These are phyloP conservation scores for Phlegmacium glaucopus DNA, from an alignment of 768 basidiomycete species.

Conservation along the genomic window DNA sequence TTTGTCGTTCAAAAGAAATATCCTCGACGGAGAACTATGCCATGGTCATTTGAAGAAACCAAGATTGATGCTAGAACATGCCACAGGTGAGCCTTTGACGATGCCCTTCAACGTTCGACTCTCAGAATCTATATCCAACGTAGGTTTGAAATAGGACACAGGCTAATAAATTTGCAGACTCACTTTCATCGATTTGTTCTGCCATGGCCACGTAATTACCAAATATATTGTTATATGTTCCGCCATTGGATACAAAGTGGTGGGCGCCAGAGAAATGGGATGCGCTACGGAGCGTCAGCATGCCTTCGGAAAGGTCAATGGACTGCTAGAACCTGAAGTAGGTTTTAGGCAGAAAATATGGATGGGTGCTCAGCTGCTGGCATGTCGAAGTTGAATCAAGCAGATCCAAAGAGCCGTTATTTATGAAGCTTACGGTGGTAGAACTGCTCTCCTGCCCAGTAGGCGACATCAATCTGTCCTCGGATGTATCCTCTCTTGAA, in stretches of 20 bases:
- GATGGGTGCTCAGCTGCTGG: no score
- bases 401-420: no score
- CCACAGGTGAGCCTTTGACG: neutral
- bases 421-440: no score
- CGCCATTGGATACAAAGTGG: neutral
- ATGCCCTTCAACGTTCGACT: neutral
- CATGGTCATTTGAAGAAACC: neutral
- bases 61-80: neutral
- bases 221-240: constrained; percentile 1
- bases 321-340: no score
- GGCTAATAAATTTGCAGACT: neutral
- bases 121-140: neutral
- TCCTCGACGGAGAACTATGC: neutral
- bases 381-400: no score
- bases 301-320: no score
- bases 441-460: no score
- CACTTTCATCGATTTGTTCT: neutral
- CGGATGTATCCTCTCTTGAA: no score
- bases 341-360: no score
- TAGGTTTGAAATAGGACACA: neutral
- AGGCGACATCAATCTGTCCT: no score
- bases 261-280: neutral
- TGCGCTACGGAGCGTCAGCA: neutral
- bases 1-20: neutral
- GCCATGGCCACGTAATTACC: neutral